Evolutionary conservation across 805 yeast species (phyloP).

Genomic region (Starmerella khaoyaiensis): DNA sequence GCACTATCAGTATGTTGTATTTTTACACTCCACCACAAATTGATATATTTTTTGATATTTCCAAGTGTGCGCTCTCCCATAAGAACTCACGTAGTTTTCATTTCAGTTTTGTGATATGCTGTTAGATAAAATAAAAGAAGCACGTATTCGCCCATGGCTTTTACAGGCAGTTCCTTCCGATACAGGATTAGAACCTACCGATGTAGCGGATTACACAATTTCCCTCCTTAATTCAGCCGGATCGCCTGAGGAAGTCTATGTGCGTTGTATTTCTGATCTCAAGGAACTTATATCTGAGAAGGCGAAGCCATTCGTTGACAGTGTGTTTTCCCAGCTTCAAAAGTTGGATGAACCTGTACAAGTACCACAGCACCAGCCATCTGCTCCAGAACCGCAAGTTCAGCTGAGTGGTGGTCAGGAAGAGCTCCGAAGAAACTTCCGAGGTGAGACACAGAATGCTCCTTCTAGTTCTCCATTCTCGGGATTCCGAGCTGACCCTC

Average conservation of each 20-base stretch:
- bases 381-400: background rate
- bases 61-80: no score
- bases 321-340: conserved; percentile 27
- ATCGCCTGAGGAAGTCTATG: conserved; percentile 27
- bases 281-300: conserved; percentile 31
- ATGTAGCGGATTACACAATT: conserved; percentile 35
- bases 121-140: background rate
- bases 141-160: conserved; percentile 19
- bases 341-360: conserved; percentile 7
- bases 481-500: no score
- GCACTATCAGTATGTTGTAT: no score
- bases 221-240: conserved; percentile 33
- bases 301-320: conserved; percentile 27
- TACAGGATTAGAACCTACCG: conserved; percentile 22
- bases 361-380: conserved; percentile 1
- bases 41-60: no score
- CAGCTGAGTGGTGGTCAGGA: conserved; percentile 21
- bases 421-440: conserved; percentile 23
- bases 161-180: conserved; percentile 8
- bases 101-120: no score
- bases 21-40: no score
- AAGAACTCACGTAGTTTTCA: no score
- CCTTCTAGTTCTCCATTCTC: no score
- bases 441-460: conserved; percentile 3
- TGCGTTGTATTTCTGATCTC: conserved; percentile 29